phyloP scores from a whole-genome alignment of 352 stramenopile species.

The Phytophthora citrophthora region DNA sequence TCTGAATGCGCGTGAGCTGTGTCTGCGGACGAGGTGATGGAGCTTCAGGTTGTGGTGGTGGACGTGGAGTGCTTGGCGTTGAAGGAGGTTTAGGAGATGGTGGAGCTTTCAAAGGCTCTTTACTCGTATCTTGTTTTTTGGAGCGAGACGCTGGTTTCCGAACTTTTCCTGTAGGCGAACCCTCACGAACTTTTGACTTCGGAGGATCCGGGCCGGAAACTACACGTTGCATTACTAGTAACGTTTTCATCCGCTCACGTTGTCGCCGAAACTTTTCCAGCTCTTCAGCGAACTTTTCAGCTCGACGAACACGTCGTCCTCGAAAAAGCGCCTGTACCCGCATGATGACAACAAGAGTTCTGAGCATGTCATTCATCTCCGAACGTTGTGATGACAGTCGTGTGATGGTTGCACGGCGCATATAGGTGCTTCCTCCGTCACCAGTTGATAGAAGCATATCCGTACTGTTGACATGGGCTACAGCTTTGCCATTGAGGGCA shows the following conservation, averaged over 20 bases:
- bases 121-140: constrained; percentile 5
- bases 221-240: constrained; percentile 38
- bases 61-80: background rate
- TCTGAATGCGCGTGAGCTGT: constrained; percentile 5
- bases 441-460: constrained; percentile 13
- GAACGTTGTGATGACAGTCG: constrained; percentile 2
- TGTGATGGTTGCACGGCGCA: constrained; percentile 15
- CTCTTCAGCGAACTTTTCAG: constrained; percentile 33
- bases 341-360: constrained; percentile 31
- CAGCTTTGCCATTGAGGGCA: constrained; percentile 57
- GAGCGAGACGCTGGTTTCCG: constrained; percentile 1
- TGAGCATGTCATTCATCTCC: constrained; percentile 26
- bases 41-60: background rate
- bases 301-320: constrained; percentile 30
- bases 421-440: background rate
- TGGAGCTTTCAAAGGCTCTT: constrained; percentile 8
- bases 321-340: constrained; percentile 47
- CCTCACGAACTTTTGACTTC: constrained; percentile 13
- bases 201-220: constrained; percentile 5
- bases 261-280: constrained; percentile 40
- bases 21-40: background rate
- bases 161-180: background rate
- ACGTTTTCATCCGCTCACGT: constrained; percentile 34
- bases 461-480: constrained; percentile 5
- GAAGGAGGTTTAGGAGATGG: constrained; percentile 1